These are phyloP conservation scores for Apophysomyces elegans DNA, from an alignment of 371 early-diverging fungal genomes.

Conservation along the genomic window DNA sequence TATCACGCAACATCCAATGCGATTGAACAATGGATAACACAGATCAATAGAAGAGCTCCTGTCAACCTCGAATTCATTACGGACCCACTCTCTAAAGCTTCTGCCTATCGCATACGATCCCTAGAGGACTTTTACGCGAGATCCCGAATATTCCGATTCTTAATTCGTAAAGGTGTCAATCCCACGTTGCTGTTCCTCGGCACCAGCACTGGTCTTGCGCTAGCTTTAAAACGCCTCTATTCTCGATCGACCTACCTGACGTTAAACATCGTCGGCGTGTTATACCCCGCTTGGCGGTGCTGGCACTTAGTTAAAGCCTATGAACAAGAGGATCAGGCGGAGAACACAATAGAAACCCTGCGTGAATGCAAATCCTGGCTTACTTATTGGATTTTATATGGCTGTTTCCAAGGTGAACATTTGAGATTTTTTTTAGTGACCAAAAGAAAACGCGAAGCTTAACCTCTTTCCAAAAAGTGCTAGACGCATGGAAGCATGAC, in stretches of 20 bases:
- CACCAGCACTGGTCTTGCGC: conserved; percentile 26
- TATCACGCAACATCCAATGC: conserved; percentile 29
- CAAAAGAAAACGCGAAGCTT: not conserved
- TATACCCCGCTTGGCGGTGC: conserved; percentile 48
- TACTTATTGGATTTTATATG: conserved; percentile 59
- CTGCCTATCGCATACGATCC: conserved; percentile 27
- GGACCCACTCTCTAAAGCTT: conserved; percentile 24
- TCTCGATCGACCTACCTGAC: conserved; percentile 30
- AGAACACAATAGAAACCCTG: conserved; percentile 11
- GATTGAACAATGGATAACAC: conserved; percentile 17
- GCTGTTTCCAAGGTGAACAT: conserved; percentile 47
- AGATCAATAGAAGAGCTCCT: conserved; percentile 35
- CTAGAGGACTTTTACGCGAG: conserved; percentile 40
- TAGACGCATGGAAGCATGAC: conserved; percentile 49
- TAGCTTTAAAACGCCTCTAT: conserved; percentile 33
- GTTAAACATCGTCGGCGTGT: conserved; percentile 41
- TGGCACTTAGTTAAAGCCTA: conserved; percentile 32
- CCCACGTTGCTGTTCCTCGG: conserved; percentile 38
- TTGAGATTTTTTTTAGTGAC: not conserved
- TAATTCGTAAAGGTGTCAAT: conserved; percentile 39
- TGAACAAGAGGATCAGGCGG: conserved; percentile 4
- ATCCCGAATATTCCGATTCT: conserved; percentile 33
- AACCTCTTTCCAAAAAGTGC: conserved; percentile 24
- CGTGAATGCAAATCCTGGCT: conserved; percentile 50
- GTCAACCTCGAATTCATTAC: conserved; percentile 44